These are phyloP conservation scores for Zelonia costaricensis DNA, from an alignment of 208 protist species.

Conservation along the genomic window DNA sequence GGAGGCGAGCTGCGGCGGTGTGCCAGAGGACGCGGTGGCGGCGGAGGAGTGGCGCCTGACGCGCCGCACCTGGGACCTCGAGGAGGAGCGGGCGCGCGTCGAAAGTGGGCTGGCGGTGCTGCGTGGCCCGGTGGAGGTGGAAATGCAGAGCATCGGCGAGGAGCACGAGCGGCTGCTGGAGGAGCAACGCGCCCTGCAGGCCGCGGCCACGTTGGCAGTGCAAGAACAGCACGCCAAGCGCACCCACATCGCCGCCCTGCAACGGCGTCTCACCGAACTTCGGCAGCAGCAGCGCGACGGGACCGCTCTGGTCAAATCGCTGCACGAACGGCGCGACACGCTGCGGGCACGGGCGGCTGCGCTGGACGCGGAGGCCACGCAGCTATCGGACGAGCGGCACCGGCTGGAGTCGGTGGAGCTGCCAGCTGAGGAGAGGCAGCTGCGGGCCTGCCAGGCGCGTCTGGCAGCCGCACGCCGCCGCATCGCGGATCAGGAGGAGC, in stretches of 20 bases:
- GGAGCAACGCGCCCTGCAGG: conserved; percentile 28
- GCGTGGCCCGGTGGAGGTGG: conserved; percentile 28
- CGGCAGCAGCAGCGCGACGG: conserved; percentile 23
- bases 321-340: conserved; percentile 15
- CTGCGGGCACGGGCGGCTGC: background rate
- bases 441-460: conserved; percentile 11
- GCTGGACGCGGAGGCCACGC: background rate
- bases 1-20: no score
- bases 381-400: background rate
- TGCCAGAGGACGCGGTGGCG: conserved; percentile 6
- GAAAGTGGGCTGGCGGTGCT: conserved; percentile 41
- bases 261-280: conserved; percentile 10
- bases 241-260: conserved; percentile 18
- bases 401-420: conserved; percentile 14
- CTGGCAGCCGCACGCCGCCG: conserved; percentile 6
- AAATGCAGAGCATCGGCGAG: conserved; percentile 25
- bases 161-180: conserved; percentile 30
- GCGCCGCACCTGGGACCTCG: conserved; percentile 20
- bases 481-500: background rate
- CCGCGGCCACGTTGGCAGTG: conserved; percentile 25
- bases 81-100: conserved; percentile 33
- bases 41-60: conserved; percentile 33
- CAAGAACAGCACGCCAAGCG: conserved; percentile 21
- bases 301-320: conserved; percentile 2
- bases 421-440: conserved; percentile 7